Percentiles rank a stretch among this genome's conserved stretches.
Evolutionary conservation across 208 protist genomes (phyloP).

Genomic region (Herpetomonas tarakana): DNA sequence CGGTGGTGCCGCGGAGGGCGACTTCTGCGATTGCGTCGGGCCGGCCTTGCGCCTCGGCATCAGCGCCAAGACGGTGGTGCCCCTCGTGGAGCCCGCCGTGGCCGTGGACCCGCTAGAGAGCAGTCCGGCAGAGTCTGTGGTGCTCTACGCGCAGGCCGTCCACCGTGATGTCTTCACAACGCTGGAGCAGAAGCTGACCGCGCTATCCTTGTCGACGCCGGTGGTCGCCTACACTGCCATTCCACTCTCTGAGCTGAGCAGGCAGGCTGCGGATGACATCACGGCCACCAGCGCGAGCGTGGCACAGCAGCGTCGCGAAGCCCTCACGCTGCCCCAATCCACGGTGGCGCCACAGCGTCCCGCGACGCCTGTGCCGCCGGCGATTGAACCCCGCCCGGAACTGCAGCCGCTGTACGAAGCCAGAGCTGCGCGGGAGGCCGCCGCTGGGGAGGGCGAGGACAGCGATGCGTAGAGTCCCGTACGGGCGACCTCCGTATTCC

Average conservation of each 20-base stretch:
- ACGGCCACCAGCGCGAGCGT: conserved; percentile 55
- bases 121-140: conserved; percentile 58
- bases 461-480: conserved; percentile 7
- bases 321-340: conserved; percentile 37
- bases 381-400: conserved; percentile 65
- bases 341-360: conserved; percentile 72
- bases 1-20: conserved; percentile 44
- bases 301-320: conserved; percentile 24
- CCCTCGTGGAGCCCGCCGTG: conserved; percentile 43
- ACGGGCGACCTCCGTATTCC: not conserved
- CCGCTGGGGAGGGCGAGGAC: conserved; percentile 44
- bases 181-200: conserved; percentile 42
- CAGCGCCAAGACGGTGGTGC: conserved; percentile 23
- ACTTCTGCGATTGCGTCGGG: conserved; percentile 38
- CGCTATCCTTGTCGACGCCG: conserved; percentile 14
- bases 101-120: conserved; percentile 45
- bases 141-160: conserved; percentile 72
- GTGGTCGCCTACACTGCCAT: conserved; percentile 47
- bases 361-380: conserved; percentile 75
- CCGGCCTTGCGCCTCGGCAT: conserved; percentile 54
- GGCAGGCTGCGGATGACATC: conserved; percentile 50
- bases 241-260: conserved; percentile 34
- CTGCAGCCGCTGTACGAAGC: conserved; percentile 81
- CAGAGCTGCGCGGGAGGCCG: conserved; percentile 43
- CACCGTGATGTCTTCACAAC: conserved; percentile 54